Conservation (phyloP, 768 basidiomycete species). For the Lactarius hengduanensis region DNA sequence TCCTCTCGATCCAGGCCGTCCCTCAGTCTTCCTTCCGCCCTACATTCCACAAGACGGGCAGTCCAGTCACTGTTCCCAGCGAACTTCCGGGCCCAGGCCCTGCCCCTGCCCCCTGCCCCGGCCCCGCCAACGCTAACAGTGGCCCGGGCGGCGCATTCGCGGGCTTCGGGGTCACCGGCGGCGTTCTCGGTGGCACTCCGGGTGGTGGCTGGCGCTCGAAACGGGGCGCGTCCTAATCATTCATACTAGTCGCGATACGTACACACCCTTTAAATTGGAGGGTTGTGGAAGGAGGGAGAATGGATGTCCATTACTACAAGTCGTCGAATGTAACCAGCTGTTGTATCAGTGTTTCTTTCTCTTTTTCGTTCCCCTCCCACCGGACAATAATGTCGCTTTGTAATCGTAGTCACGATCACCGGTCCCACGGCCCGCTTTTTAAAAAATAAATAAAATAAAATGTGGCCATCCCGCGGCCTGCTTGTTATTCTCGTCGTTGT, state of each 20-base stretch:
- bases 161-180: constrained; percentile 39
- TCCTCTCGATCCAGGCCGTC: constrained; percentile 72
- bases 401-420: background rate
- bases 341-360: constrained; percentile 12
- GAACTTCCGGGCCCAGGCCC: constrained; percentile 34
- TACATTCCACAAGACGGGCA: constrained; percentile 51
- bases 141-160: constrained; percentile 46
- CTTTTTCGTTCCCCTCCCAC: background rate
- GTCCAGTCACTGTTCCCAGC: constrained; percentile 33
- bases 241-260: background rate
- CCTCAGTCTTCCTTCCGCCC: constrained; percentile 67
- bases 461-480: too few relatives aligned
- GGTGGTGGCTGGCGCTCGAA: constrained; percentile 15
- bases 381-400: background rate
- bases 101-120: constrained; percentile 30
- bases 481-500: too few relatives aligned
- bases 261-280: background rate
- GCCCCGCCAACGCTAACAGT: constrained; percentile 25
- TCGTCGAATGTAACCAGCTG: constrained; percentile 12
- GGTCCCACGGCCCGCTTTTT: background rate
- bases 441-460: too few relatives aligned
- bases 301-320: background rate
- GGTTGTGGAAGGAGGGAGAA: background rate
- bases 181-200: constrained; percentile 32
- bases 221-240: constrained; percentile 15